Evolutionary conservation across 306 rosid genomes (phyloP), one percentile per base, ranked within the genome.

Genomic region (Biancaea sappan): DNA sequence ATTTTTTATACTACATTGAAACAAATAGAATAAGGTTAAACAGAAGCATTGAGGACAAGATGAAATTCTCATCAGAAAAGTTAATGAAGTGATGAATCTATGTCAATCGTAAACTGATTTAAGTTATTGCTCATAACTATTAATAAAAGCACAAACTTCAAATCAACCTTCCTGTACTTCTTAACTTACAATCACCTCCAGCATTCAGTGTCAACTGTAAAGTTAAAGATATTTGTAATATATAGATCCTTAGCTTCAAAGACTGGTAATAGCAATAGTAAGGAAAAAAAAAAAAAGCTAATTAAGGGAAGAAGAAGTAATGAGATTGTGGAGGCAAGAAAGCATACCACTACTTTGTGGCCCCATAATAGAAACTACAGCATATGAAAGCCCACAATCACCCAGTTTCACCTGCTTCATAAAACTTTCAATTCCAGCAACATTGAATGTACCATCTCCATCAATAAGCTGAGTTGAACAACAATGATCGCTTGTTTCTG

Each of bases 271-370:
- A 69, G 29, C 12, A 58, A 57, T 57, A 3, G 2, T 16, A 28
- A 46, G n/a, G n/a, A n/a, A n/a, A n/a, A 22, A 11, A 32, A 15
- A 6, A 50, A 70, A 19, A 16, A 72, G 22, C 38, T 68, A 41
- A 8, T 34, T 35, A 29, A 71, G 32, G 65, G 62, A 67, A 77
- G 54, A 38, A 76, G 56, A 51, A 61, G 16, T 38, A 69, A 13
- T 21, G 51, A 50, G 24, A 64, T 59, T 72, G 35, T 11, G 22
- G 46, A 34, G 47, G 64, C 57, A 35, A 74, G 69, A 63, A 83
- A 65, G 72, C 89, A 51, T 84, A 93, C 98, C 98, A 53, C 98
- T 93, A 74, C 98, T 93, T 81, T 93, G 98, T 47, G 98, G 98
- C 12, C 98, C 98, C 98, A 93, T 90, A 16, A 93, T 90, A 46